Evolutionary conservation across 1,284 basidiomycete species (phyloP).

Genomic region (Ganoderma lucidum): DNA sequence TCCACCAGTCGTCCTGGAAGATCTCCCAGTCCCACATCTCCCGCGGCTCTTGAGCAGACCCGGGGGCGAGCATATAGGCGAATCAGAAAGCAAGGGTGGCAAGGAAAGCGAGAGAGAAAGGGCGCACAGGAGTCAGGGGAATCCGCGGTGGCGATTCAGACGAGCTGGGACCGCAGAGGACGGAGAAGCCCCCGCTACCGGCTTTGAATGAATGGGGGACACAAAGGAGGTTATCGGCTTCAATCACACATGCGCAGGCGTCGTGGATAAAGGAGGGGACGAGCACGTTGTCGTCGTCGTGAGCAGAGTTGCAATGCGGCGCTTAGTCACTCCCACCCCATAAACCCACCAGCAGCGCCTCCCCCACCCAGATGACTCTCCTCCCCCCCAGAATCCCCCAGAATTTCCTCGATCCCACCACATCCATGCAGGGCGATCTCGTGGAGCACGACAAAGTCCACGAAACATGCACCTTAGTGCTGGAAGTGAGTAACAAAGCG

Average conservation of each 20-base stretch:
- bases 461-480: neutral
- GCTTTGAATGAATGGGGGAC: conserved; percentile 25
- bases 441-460: neutral
- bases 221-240: conserved; percentile 35
- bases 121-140: conserved; percentile 23
- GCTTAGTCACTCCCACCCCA: conserved; percentile 27
- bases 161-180: conserved; percentile 8
- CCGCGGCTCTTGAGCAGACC: conserved; percentile 17
- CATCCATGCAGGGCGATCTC: neutral
- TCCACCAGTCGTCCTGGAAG: conserved; percentile 37
- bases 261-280: conserved; percentile 32
- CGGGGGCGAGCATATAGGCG: conserved; percentile 20
- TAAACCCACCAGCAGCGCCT: neutral
- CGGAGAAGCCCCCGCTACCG: conserved; percentile 20
- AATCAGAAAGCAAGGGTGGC: neutral
- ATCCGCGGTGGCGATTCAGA: conserved; percentile 16
- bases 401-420: neutral
- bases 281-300: conserved; percentile 35
- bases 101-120: conserved; percentile 10
- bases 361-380: neutral
- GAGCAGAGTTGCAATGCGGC: conserved; percentile 32
- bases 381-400: neutral
- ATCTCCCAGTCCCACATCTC: conserved; percentile 36
- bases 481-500: neutral
- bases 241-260: conserved; percentile 35